Base-by-base conservation (phyloP, 1,139 yeast genomes). In the Pneumocystis wakefieldiae region DNA sequence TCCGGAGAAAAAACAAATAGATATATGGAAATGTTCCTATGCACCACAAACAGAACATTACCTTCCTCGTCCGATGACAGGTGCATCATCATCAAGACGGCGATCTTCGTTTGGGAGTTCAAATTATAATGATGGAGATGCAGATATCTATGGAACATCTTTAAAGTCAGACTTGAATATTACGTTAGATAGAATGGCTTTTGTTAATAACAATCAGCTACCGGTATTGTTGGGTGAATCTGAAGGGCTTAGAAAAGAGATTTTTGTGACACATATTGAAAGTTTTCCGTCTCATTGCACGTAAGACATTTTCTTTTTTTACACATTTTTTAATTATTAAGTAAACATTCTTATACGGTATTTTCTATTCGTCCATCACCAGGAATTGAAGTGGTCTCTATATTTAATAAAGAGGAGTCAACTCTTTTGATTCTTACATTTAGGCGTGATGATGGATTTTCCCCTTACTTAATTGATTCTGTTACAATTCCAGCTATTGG, bases 71-170 rank as follows among this genome's bases (percentile, higher is more conserved):
- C 14, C 29, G 32, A 12, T 19, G 12, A 55, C 62, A 10, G 42
- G 64, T 28, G 63, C 67, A 70, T 61, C 63, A 67, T 2, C 61
- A 61, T 8, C 67, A 67, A 7, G 63, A 61, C 15, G 62, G 61
- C 5, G 62, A 71, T 6, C 67, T 66, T 39, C 65, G 71, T 19
- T 71, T 72, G 66, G 71, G 70, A 59, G 68, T 68, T 6, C 66
- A 73, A 15, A 24, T 48, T 48, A 48, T 48, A 48, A 48, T 24
- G 55, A 48, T 19, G 28, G n/a, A 24, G 55, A 48, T 24, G 14
- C 29, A 2, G 55, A 48, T 48, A 48, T 48, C 5, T 48, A 48
- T 24, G 55, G 55, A 24, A 12, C 55, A n/a, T 48, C 55, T 48
- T 48, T 14, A 48, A 48, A 48, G 7, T 48, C 55, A 3, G 55